Percentiles rank a stretch among this genome's conserved stretches.
These are phyloP conservation scores for Fusarium chlamydosporum DNA, from an alignment of 2,329 filamentous ascomycete species.

Conservation along the genomic window DNA sequence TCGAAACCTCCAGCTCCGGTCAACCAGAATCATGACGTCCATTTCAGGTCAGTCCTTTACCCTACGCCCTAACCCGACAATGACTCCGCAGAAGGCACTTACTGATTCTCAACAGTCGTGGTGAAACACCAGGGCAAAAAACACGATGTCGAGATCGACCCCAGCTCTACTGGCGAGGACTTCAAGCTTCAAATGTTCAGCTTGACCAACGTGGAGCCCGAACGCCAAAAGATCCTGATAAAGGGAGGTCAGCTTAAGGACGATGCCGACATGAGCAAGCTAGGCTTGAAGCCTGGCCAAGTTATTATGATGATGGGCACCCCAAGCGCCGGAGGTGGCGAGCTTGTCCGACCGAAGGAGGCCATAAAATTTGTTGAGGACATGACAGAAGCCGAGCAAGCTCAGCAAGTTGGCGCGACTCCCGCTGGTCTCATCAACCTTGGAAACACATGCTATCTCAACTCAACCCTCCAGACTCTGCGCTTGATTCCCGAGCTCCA, in stretches of 20 bases:
- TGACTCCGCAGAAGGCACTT: background rate
- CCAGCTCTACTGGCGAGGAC: constrained; percentile 85
- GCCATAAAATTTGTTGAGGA: constrained; percentile 92
- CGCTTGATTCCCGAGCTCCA: constrained; percentile 92
- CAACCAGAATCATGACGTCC: constrained; percentile 63
- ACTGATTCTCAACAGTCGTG: constrained; percentile 71
- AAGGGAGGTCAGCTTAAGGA: constrained; percentile 97
- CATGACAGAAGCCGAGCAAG: constrained; percentile 95
- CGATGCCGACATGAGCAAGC: constrained; percentile 86
- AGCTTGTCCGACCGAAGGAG: constrained; percentile 80
- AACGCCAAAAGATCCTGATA: constrained; percentile 94
- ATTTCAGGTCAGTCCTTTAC: constrained; percentile 64
- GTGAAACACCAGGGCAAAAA: constrained; percentile 97
- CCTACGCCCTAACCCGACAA: constrained; percentile 3
- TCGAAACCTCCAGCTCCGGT: constrained; percentile 30
- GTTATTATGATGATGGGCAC: constrained; percentile 98
- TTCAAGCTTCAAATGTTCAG: constrained; percentile 98
- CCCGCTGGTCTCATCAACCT: constrained; percentile 92
- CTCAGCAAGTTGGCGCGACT: constrained; percentile 83
- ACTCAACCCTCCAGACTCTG: constrained; percentile 94
- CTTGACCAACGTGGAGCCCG: constrained; percentile 94
- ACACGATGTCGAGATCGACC: constrained; percentile 93
- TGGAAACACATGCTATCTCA: constrained; percentile 98
- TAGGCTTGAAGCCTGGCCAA: constrained; percentile 88
- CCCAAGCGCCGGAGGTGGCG: constrained; percentile 74